Evolutionary conservation across 2,329 filamentous ascomycete genomes (phyloP).

Genomic region (Arthrobotrys conoides): DNA sequence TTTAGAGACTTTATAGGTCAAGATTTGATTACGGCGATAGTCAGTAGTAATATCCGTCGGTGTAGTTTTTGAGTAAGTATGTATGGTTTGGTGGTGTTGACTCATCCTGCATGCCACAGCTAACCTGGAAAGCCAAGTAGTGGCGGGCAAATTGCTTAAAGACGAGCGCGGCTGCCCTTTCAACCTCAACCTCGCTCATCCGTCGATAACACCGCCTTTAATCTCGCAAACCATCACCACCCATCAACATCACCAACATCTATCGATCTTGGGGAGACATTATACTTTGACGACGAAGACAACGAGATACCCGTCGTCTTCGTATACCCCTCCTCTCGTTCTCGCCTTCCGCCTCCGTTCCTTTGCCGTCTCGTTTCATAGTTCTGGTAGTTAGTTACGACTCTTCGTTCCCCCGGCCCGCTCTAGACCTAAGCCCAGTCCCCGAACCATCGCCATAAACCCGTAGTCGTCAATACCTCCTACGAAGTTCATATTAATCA

Average conservation of each 20-base stretch:
- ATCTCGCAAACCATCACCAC: neutral
- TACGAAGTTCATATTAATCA: neutral
- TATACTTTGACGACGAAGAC: neutral
- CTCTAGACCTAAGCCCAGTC: neutral
- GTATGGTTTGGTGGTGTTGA: slow-evolving; percentile 25
- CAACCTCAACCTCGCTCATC: slow-evolving; percentile 42
- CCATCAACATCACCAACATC: neutral
- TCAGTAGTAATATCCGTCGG: slow-evolving; percentile 11
- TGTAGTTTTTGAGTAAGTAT: neutral
- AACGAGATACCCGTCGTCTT: neutral
- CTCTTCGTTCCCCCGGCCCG: slow-evolving; percentile 29
- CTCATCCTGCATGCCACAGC: slow-evolving; percentile 50
- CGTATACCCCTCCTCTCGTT: slow-evolving; percentile 21
- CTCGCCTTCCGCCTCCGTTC: slow-evolving; percentile 4
- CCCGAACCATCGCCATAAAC: slow-evolving; percentile 1
- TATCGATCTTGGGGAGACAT: slow-evolving; percentile 19
- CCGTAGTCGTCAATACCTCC: neutral
- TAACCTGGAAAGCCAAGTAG: slow-evolving; percentile 20
- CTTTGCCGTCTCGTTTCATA: slow-evolving; percentile 20
- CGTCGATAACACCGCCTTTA: slow-evolving; percentile 22
- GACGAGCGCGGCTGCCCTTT: slow-evolving; percentile 40
- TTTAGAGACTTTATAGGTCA: slow-evolving; percentile 23
- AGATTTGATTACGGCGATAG: slow-evolving; percentile 5
- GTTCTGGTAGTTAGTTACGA: slow-evolving; percentile 38
- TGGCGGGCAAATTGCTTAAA: slow-evolving; percentile 55